Evolutionary conservation across 2,329 filamentous ascomycete genomes (phyloP).

Genomic region (Ceratocystis alfenasii): DNA sequence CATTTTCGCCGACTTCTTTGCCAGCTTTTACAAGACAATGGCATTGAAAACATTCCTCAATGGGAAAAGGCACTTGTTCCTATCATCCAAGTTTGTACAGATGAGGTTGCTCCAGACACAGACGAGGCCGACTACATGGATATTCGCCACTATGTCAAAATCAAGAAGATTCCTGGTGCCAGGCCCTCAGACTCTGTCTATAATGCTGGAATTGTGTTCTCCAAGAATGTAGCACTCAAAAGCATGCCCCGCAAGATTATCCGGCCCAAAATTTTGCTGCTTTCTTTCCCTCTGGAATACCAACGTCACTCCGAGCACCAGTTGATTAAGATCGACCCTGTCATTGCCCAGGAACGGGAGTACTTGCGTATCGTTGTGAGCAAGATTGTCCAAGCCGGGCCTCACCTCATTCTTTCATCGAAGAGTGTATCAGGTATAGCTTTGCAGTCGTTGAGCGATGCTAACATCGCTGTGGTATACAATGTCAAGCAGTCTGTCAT

Average conservation of each 20-base stretch:
- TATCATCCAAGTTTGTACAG: constrained; percentile 78
- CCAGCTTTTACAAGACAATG: constrained; percentile 68
- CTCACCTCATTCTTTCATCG: constrained; percentile 80
- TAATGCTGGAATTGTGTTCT: constrained; percentile 91
- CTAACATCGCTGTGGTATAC: constrained; percentile 84
- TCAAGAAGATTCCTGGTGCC: constrained; percentile 91
- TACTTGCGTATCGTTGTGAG: constrained; percentile 85
- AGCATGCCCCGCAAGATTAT: constrained; percentile 83
- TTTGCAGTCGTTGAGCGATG: constrained; percentile 73
- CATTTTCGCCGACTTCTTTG: constrained; percentile 77
- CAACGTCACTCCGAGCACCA: constrained; percentile 71
- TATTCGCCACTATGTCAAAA: constrained; percentile 90
- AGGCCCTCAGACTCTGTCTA: constrained; percentile 88
- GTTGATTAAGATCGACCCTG: constrained; percentile 95
- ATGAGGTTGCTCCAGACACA: constrained; percentile 89
- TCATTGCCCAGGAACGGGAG: constrained; percentile 92
- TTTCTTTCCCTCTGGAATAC: constrained; percentile 93
- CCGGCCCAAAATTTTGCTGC: constrained; percentile 77
- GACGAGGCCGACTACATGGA: constrained; percentile 89
- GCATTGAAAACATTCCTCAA: constrained; percentile 57
- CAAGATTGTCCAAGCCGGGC: constrained; percentile 73
- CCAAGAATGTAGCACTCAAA: constrained; percentile 91
- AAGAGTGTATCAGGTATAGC: constrained; percentile 87
- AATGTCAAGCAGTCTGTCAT: constrained; percentile 95
- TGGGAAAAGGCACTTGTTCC: constrained; percentile 90